A percentile compares a stretch with the other conserved stretches of the same genome.
Evolutionary conservation across 2,329 filamentous ascomycete genomes (phyloP).

Genomic region (Lachnellula occidentalis): DNA sequence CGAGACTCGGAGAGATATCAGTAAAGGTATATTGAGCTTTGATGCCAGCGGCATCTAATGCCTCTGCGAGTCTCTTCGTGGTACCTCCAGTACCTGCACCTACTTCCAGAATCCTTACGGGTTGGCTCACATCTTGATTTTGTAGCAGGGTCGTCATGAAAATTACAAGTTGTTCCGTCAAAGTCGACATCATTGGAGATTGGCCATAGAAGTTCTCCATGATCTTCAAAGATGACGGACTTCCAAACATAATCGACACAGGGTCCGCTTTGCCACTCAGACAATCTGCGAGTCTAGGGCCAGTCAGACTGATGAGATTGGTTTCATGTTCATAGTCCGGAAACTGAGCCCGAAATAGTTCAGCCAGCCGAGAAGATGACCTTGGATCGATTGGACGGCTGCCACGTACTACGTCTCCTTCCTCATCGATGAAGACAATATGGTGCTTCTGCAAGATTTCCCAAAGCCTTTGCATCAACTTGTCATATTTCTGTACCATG

Average conservation of each 20-base stretch:
- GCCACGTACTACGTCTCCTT: too few species aligned
- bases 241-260: conserved; percentile 22
- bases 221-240: conserved; percentile 14
- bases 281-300: conserved; percentile 17
- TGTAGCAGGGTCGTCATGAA: conserved; percentile 7
- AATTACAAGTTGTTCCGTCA: conserved; percentile 3
- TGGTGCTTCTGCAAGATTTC: too few species aligned
- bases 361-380: conserved; percentile 14
- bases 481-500: too few species aligned
- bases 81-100: conserved; percentile 42
- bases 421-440: too few species aligned
- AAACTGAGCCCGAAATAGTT: conserved; percentile 8
- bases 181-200: conserved; percentile 17
- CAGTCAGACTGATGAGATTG: conserved; percentile 19
- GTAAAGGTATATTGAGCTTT: conserved; percentile 38
- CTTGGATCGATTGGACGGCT: conserved; percentile 19
- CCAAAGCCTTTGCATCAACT: too few species aligned
- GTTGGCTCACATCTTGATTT: not conserved
- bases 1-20: conserved; percentile 34
- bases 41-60: conserved; percentile 22
- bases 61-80: conserved; percentile 29
- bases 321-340: conserved; percentile 29
- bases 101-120: conserved; percentile 37
- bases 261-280: conserved; percentile 20
- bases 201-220: conserved; percentile 24